A percentile compares a stretch with the other conserved stretches of the same genome.
These are phyloP conservation scores for Rhodamnia argentea DNA, from an alignment of 345 rosid species.

Conservation along the genomic window DNA sequence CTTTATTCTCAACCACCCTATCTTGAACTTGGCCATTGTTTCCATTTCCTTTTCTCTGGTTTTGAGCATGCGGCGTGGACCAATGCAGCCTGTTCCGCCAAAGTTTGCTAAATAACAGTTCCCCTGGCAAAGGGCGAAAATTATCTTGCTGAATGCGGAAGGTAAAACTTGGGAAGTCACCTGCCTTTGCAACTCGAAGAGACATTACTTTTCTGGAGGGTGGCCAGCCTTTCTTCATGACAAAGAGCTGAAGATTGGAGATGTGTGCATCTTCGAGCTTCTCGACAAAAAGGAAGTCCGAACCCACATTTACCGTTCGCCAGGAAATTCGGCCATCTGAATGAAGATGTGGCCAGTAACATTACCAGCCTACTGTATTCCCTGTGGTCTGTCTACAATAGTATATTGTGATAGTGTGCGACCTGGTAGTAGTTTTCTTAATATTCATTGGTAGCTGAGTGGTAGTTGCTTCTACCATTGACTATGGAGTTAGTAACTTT, in stretches of 20 bases:
- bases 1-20: neutral
- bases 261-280: neutral
- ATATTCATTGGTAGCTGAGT: neutral
- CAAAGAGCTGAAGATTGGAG: neutral
- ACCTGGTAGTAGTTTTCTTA: neutral
- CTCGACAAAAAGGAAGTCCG: neutral
- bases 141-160: neutral
- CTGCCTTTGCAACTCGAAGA: neutral
- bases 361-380: neutral
- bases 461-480: neutral
- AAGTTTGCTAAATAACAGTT: neutral
- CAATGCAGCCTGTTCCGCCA: neutral
- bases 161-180: neutral
- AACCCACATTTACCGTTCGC: neutral
- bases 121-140: neutral
- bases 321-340: neutral
- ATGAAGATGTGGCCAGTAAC: neutral
- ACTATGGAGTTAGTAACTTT: neutral
- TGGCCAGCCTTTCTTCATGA: neutral
- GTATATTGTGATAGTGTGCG: neutral
- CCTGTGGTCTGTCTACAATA: neutral
- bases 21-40: neutral
- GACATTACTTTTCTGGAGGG: neutral
- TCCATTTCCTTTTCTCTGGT: neutral
- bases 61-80: neutral